Evolutionary conservation across 352 stramenopile genomes (phyloP), one percentile per base, ranked within the genome.

Genomic region (Phytophthora pseudosyringae): DNA sequence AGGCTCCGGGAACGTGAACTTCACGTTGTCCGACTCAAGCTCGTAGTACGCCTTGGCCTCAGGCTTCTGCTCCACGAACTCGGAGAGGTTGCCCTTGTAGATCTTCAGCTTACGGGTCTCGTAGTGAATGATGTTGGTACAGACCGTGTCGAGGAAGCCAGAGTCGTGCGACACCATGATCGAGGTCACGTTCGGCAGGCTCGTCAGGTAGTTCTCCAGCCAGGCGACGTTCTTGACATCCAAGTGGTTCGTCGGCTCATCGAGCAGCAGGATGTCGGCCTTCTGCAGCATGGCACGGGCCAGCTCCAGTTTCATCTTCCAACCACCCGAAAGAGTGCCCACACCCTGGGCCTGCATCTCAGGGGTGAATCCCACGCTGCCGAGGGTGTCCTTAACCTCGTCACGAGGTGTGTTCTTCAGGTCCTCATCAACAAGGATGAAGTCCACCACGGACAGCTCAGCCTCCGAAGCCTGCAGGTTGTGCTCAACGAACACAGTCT

Each of bases 121-220:
- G 85, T 99, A 99, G 81, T 99, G 93, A 58, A 99, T 97, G 26
- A 98, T 98, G 83, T 99, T 97, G 2, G 97, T 99, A 69, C 90
- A 98, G 11, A 99, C 95, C 67, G 97, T 98, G 85, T 99, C 98
- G 16, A 99, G 76, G 82, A 99, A 99, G 12, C 90, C 88, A 21
- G 97, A 93, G 83, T 99, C 97, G 82, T 99, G 97, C 70, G 89
- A 98, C 46, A 99, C 96, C 45, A 99, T 94, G 43, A 98, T 86
- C 31, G 89, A 86, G 11, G 96, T 99, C 59, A 95, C 80, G 60
- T 98, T 94, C 25, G 77, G 69, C 57, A 97, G 85, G 43, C 69
- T 83, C 62, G 79, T 88, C 55, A 98, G 72, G 83, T 98, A 98
- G 58, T 97, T 88, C 78, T 97, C 88, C 18, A 98, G 65, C 91